Conservation (phyloP, 257 asterid species). For the Voacanga thouarsii region DNA sequence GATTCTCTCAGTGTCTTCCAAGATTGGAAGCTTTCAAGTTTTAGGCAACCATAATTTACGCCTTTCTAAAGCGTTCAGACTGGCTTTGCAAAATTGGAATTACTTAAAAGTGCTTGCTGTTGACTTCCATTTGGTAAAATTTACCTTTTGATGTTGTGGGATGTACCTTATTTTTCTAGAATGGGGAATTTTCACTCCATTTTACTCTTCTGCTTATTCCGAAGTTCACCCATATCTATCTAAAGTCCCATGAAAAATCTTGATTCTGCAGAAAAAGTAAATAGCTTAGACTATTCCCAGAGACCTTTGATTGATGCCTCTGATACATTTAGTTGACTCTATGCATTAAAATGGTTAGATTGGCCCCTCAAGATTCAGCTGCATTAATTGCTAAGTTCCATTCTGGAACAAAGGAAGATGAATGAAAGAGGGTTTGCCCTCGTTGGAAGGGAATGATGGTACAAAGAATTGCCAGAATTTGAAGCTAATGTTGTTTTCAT, state of each 20-base stretch:
- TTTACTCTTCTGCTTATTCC: conserved; percentile 16
- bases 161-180: conserved; percentile 31
- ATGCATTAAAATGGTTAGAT: conserved; percentile 8
- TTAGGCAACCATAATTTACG: conserved; percentile 26
- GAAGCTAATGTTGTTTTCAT: neutral
- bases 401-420: neutral
- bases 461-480: neutral
- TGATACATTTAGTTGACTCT: conserved; percentile 1
- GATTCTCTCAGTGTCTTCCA: conserved; percentile 20
- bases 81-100: conserved; percentile 32
- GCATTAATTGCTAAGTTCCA: conserved; percentile 9
- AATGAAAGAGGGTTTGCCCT: neutral
- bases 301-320: conserved; percentile 12
- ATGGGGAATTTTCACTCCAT: conserved; percentile 30
- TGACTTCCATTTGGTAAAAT: conserved; percentile 12
- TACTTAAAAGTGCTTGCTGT: conserved; percentile 27
- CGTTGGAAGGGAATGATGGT: conserved; percentile 2
- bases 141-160: conserved; percentile 12
- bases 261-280: neutral
- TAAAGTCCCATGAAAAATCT: neutral
- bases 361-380: neutral
- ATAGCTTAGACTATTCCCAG: neutral
- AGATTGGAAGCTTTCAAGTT: conserved; percentile 21
- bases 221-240: conserved; percentile 9
- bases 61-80: conserved; percentile 39